These are phyloP conservation scores for Bolboschoenus planiculmis DNA, from an alignment of 176 grass and related monocot genomes.

Conservation along the genomic window DNA sequence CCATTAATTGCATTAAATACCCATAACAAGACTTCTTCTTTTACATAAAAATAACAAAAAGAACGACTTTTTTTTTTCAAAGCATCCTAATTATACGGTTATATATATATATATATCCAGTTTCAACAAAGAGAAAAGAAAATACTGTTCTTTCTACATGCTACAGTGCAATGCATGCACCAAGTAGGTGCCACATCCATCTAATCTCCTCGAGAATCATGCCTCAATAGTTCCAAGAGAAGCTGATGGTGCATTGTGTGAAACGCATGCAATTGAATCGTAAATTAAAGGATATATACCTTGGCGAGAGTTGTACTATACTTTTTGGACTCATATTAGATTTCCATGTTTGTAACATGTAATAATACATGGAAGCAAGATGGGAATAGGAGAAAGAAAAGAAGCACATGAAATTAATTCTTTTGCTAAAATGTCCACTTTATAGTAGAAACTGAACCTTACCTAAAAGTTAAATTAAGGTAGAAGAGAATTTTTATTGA, in stretches of 20 bases:
- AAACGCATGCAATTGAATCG: background rate
- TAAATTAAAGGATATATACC: background rate
- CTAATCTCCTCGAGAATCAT: background rate
- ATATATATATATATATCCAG: no score
- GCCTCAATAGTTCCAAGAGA: background rate
- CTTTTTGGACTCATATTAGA: background rate
- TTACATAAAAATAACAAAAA: no score
- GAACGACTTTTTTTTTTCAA: background rate
- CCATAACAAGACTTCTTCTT: background rate
- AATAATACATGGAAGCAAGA: background rate
- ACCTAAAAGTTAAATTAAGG: background rate
- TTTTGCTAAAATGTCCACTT: background rate
- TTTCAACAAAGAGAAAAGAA: no score
- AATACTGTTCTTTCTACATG: no score
- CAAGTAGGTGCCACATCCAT: background rate
- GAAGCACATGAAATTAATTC: background rate
- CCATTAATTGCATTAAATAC: constrained; percentile 18
- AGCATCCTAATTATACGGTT: background rate
- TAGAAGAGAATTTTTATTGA: constrained; percentile 2
- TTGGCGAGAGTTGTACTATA: background rate
- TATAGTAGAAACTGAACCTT: background rate
- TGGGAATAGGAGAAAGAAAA: background rate
- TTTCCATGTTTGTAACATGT: background rate
- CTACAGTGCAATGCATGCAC: background rate
- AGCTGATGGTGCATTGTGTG: background rate